Evolutionary conservation across 1,139 yeast species (phyloP).

Genomic region (Spathaspora sp.): DNA sequence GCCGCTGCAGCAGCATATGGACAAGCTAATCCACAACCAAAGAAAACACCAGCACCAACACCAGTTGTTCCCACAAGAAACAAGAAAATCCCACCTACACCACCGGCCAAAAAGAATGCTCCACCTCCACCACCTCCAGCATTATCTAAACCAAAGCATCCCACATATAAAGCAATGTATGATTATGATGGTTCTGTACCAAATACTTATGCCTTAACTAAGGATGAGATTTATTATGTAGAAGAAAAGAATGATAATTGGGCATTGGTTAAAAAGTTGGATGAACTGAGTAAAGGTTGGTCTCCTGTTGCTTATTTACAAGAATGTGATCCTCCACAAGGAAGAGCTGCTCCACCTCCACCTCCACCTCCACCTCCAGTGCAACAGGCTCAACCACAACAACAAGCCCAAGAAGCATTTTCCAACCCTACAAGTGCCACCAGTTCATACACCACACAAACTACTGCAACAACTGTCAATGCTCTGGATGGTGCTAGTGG

Average conservation of each 20-base stretch:
- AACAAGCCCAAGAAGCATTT: no score
- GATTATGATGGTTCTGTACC: slow-evolving; percentile 88
- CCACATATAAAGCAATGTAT: slow-evolving; percentile 82
- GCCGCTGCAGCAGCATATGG: slow-evolving; percentile 18
- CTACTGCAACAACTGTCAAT: slow-evolving; percentile 16
- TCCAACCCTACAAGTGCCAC: slow-evolving; percentile 15
- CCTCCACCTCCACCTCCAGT: slow-evolving; percentile 33
- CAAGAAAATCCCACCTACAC: slow-evolving; percentile 38
- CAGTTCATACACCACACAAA: slow-evolving; percentile 9
- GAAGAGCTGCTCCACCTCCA: slow-evolving; percentile 22
- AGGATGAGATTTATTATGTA: slow-evolving; percentile 71
- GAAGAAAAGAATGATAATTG: slow-evolving; percentile 79
- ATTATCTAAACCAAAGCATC: slow-evolving; percentile 65
- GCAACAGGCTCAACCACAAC: slow-evolving; percentile 12
- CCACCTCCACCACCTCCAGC: slow-evolving; percentile 65
- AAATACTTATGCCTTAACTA: slow-evolving; percentile 71
- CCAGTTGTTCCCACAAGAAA: slow-evolving; percentile 25
- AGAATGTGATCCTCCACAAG: slow-evolving; percentile 51
- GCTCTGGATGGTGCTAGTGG: slow-evolving; percentile 13
- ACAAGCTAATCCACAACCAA: slow-evolving; percentile 13
- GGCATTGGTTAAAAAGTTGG: slow-evolving; percentile 82
- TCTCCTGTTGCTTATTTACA: slow-evolving; percentile 90
- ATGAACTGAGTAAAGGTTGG: slow-evolving; percentile 89
- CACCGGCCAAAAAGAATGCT: slow-evolving; percentile 15
- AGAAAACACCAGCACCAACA: slow-evolving; percentile 17